Evolutionary conservation across 2,329 filamentous ascomycete genomes (phyloP), one percentile per base, ranked within the genome.

Genomic region (Bretziella fagacearum): DNA sequence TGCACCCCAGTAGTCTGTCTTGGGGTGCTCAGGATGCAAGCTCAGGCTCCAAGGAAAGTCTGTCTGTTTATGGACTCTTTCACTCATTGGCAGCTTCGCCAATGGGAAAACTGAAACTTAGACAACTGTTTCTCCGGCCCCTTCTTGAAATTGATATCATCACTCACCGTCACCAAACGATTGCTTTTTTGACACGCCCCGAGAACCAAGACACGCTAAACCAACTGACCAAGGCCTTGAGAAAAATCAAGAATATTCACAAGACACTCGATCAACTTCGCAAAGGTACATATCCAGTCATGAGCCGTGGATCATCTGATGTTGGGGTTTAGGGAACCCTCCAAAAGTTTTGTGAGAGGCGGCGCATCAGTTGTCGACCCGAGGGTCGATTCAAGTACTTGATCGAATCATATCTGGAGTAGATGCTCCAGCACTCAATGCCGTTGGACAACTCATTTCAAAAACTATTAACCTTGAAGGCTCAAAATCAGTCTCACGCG

Each of bases 1-100:
- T 74, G 8, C 85, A 93, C 59, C 87, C 84, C 3, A 86, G 85
- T 56, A 78, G 74, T 41, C 81, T 89, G 52, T 82, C 44, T 10
- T 51, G 49, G 49, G 40, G 45, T n/a, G 39, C 39, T 4, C 45
- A 51, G 22, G 48, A 48, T 26, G 30, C 46, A 18, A 51, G 66
- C 22, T 75, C 71, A 1, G 78, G 73, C 17, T 71, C 73, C 1
- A 94, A 89, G 59, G 86, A 93, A 62, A 81, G 77, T 13, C 68
- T 91, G 1, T 96, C 84, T 0, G 64, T 94, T 0, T 94, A 82
- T 59, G 87, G 84, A 0, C 65, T 96, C 0, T 93, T 95, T 52
- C 76, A 81, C 49, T 69, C 76, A 47, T 65, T 91, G 25, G 77
- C 81, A 22, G 72, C 72, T 47, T 95, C 86, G 3, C 71, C 81